Conservation (phyloP, 495 filamentous ascomycete species). For the Trichoderma gamsii region DNA sequence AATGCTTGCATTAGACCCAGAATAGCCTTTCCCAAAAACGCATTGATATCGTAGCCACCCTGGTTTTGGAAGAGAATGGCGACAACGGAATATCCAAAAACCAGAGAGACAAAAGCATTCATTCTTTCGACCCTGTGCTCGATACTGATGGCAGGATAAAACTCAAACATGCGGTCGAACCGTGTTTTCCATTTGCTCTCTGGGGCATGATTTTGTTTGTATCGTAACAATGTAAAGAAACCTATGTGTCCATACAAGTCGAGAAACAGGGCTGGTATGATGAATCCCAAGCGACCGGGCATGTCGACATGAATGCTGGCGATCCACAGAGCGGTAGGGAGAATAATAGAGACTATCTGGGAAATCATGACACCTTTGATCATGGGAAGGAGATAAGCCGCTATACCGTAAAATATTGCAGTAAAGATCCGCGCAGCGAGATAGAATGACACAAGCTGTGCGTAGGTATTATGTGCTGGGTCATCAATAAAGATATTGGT, state of each 20-base stretch:
- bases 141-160: conserved; percentile 54
- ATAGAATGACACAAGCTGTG: conserved; percentile 50
- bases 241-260: conserved; percentile 37
- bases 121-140: conserved; percentile 56
- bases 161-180: conserved; percentile 43
- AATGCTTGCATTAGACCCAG: conserved; percentile 53
- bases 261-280: conserved; percentile 45
- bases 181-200: conserved; percentile 16
- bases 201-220: not conserved
- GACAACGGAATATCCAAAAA: conserved; percentile 56
- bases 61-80: conserved; percentile 50
- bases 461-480: conserved; percentile 35
- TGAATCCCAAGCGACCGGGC: conserved; percentile 36
- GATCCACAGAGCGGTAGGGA: conserved; percentile 48
- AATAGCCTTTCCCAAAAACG: conserved; percentile 55
- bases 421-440: conserved; percentile 48
- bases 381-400: conserved; percentile 45
- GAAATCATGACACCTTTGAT: conserved; percentile 47
- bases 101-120: conserved; percentile 53
- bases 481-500: conserved; percentile 39
- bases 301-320: conserved; percentile 44
- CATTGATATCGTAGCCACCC: conserved; percentile 43
- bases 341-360: conserved; percentile 30
- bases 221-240: conserved; percentile 29
- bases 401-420: conserved; percentile 35